Conservation (phyloP, 1,284 basidiomycete genomes). For the Cerioporus squamosus region DNA sequence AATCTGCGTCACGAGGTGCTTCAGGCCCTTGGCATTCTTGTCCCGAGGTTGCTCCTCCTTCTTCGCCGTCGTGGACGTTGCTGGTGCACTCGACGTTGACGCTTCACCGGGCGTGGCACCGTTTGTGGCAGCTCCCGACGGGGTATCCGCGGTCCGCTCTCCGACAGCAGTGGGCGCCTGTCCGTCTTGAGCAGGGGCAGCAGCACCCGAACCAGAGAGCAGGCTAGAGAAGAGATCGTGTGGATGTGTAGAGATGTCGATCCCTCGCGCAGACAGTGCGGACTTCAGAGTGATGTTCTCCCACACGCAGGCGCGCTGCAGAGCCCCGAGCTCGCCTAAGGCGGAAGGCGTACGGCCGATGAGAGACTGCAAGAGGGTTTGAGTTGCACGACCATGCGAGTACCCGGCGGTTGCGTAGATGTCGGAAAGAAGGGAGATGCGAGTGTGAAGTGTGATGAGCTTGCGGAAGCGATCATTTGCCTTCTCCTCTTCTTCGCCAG, state of each 20-base stretch:
- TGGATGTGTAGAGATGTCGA: constrained; percentile 48
- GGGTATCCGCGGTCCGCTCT: not conserved
- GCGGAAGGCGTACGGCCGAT: constrained; percentile 69
- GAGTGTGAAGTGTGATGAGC: constrained; percentile 80
- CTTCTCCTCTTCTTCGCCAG: constrained; percentile 50
- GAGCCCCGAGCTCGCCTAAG: constrained; percentile 75
- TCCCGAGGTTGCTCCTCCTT: constrained; percentile 54
- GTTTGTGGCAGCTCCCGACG: not conserved
- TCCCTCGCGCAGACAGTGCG: constrained; percentile 56
- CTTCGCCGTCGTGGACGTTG: constrained; percentile 9
- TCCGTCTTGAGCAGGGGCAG: constrained; percentile 37
- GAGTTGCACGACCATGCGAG: constrained; percentile 80
- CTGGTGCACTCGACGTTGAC: not conserved
- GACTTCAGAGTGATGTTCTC: constrained; percentile 83
- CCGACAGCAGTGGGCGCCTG: not conserved
- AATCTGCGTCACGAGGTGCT: constrained; percentile 82
- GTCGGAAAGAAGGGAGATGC: constrained; percentile 86
- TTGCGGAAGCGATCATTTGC: constrained; percentile 77
- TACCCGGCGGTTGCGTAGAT: constrained; percentile 88
- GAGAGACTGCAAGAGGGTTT: constrained; percentile 77
- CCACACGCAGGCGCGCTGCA: constrained; percentile 88
- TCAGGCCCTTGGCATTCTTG: constrained; percentile 78
- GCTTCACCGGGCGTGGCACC: constrained; percentile 10
- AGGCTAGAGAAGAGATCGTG: constrained; percentile 3
- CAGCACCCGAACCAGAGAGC: not conserved